A percentile compares a stretch with the other conserved stretches of the same genome.
These are phyloP conservation scores for Melanomma pulvis-pyrius DNA, from an alignment of 495 filamentous ascomycete genomes.

Conservation along the genomic window DNA sequence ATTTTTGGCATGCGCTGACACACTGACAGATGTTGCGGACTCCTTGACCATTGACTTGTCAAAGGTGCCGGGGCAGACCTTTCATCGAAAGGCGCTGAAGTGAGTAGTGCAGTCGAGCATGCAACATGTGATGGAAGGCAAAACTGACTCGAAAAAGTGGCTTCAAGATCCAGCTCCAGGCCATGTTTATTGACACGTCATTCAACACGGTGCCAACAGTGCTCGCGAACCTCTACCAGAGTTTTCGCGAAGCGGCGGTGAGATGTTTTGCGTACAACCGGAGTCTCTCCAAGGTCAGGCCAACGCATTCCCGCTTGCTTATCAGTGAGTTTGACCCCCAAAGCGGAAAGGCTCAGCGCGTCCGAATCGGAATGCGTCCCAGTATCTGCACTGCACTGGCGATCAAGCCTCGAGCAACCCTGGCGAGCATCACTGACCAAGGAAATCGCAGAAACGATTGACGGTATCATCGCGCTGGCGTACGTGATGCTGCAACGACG, in stretches of 20 bases:
- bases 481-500: constrained; percentile 65
- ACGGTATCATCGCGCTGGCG: constrained; percentile 66
- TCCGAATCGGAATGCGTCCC: constrained; percentile 19
- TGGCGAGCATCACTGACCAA: constrained; percentile 29
- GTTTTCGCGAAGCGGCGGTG: constrained; percentile 74
- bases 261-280: constrained; percentile 82
- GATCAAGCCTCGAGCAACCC: constrained; percentile 30
- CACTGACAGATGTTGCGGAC: constrained; percentile 52
- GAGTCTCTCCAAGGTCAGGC: constrained; percentile 58
- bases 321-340: constrained; percentile 55
- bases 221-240: constrained; percentile 70
- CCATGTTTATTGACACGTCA: constrained; percentile 84
- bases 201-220: constrained; percentile 74
- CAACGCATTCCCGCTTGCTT: constrained; percentile 58
- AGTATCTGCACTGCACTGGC: constrained; percentile 30
- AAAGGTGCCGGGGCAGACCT: constrained; percentile 68
- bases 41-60: constrained; percentile 77
- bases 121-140: constrained; percentile 7
- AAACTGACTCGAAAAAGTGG: constrained; percentile 48
- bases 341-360: neutral
- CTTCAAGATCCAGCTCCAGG: constrained; percentile 83
- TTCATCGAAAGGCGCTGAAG: constrained; percentile 78
- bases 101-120: constrained; percentile 30
- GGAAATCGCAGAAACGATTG: constrained; percentile 58
- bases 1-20: neutral